Percentiles rank a stretch among this genome's conserved stretches.
phyloP scores from a whole-genome alignment of 306 rosid species.

The Fragaria nilgerrensis region DNA sequence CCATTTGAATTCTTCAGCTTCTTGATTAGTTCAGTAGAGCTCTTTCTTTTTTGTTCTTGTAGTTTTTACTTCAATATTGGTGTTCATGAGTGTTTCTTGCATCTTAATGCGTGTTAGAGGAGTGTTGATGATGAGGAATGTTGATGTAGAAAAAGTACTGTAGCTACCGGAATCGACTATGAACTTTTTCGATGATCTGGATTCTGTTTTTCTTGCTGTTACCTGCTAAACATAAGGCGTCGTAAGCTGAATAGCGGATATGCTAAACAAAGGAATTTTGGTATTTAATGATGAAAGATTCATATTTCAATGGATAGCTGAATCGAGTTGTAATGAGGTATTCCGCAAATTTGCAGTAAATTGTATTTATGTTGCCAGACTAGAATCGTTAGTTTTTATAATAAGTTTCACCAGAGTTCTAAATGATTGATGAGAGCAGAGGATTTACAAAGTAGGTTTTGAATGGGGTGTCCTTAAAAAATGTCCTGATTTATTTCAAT shows the following conservation, averaged over 20 bases:
- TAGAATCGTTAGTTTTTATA: not conserved
- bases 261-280: not conserved
- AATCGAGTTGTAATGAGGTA: not conserved
- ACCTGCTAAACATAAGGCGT: not conserved
- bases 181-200: not conserved
- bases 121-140: not conserved
- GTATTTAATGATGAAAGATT: not conserved
- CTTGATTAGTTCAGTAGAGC: not conserved
- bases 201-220: not conserved
- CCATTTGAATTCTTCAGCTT: not conserved
- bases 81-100: not conserved
- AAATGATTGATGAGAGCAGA: not conserved
- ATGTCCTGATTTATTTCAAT: not conserved
- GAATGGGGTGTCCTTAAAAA: not conserved
- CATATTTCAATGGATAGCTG: not conserved
- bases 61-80: not conserved
- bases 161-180: not conserved
- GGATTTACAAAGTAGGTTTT: not conserved
- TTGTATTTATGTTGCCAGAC: not conserved
- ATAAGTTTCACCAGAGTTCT: not conserved
- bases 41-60: not conserved
- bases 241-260: not conserved
- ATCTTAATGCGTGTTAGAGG: not conserved
- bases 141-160: not conserved
- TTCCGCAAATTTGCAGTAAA: not conserved